A percentile compares a stretch with the other conserved stretches of the same genome.
phyloP scores from a whole-genome alignment of 768 basidiomycete genomes.

The Hemileccinum rubropunctum region DNA sequence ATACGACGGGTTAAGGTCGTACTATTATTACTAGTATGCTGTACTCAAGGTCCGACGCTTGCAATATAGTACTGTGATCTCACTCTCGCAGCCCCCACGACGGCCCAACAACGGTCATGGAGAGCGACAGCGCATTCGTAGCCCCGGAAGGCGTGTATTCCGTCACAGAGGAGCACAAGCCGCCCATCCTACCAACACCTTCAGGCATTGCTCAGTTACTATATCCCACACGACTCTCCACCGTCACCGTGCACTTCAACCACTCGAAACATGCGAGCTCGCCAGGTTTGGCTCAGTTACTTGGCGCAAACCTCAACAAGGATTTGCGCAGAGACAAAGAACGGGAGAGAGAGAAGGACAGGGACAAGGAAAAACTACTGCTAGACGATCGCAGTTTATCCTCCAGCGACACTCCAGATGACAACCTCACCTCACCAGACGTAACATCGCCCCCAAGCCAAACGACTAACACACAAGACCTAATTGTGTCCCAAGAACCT shows the following conservation, averaged over 20 bases:
- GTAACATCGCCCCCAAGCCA: conserved; percentile 23
- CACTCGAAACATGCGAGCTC: conserved; percentile 48
- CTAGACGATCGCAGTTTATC: conserved; percentile 69
- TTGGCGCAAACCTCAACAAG: conserved; percentile 55
- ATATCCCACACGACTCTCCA: conserved; percentile 64
- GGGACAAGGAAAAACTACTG: conserved; percentile 37
- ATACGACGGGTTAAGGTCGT: too few relatives aligned
- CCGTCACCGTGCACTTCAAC: conserved; percentile 62
- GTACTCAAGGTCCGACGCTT: too few relatives aligned
- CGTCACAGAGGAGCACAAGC: conserved; percentile 83
- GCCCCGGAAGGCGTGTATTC: conserved; percentile 91
- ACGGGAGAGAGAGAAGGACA: conserved; percentile 36
- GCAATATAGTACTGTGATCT: background rate
- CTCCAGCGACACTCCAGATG: conserved; percentile 79
- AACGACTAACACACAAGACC: conserved; percentile 36
- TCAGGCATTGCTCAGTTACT: conserved; percentile 32
- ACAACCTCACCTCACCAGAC: conserved; percentile 44
- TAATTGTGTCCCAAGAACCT: conserved; percentile 23
- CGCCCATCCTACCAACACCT: conserved; percentile 44
- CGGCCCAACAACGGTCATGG: conserved; percentile 45
- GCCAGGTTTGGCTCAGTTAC: conserved; percentile 66
- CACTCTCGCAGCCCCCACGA: conserved; percentile 17
- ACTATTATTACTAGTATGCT: too few relatives aligned
- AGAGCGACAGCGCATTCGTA: conserved; percentile 81
- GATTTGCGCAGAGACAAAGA: conserved; percentile 50